Evolutionary conservation across 1,284 basidiomycete species (phyloP).

Genomic region (Ustilago lituana): DNA sequence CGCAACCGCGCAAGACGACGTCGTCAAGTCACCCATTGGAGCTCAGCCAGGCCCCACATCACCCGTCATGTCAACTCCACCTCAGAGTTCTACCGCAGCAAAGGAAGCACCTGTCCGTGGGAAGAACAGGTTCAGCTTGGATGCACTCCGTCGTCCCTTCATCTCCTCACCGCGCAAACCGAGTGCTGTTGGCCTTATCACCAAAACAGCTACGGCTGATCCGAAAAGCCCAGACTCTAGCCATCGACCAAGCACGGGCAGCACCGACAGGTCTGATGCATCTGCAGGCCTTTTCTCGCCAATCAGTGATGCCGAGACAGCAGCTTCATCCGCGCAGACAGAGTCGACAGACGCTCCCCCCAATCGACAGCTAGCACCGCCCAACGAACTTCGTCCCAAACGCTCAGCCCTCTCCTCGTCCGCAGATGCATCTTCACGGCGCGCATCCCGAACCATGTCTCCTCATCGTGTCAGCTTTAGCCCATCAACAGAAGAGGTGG

Average conservation of each 20-base stretch:
- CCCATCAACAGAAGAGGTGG: slow-evolving; percentile 47
- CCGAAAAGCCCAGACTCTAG: neutral
- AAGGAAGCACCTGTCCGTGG: neutral
- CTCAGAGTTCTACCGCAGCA: neutral
- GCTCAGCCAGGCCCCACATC: neutral
- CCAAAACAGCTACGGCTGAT: neutral
- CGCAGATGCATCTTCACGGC: slow-evolving; percentile 6
- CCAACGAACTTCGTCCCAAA: slow-evolving; percentile 7
- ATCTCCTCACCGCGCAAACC: slow-evolving; percentile 26
- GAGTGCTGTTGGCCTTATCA: neutral
- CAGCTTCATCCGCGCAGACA: neutral
- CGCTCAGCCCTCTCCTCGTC: slow-evolving; percentile 18
- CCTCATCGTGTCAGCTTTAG: slow-evolving; percentile 51
- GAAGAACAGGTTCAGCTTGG: slow-evolving; percentile 45
- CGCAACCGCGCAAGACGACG: neutral
- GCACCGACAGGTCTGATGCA: neutral
- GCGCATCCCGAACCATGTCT: slow-evolving; percentile 17
- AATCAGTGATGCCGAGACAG: neutral
- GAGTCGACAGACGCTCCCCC: neutral
- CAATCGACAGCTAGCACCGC: slow-evolving; percentile 1
- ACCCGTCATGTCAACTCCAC: neutral
- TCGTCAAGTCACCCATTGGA: neutral
- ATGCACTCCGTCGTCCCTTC: slow-evolving; percentile 31
- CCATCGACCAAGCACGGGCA: no score
- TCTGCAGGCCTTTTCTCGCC: neutral